Percentiles rank a stretch among this genome's conserved stretches.
Evolutionary conservation across 2,329 filamentous ascomycete species (phyloP).

Genomic region (Grosmannia penicillata): DNA sequence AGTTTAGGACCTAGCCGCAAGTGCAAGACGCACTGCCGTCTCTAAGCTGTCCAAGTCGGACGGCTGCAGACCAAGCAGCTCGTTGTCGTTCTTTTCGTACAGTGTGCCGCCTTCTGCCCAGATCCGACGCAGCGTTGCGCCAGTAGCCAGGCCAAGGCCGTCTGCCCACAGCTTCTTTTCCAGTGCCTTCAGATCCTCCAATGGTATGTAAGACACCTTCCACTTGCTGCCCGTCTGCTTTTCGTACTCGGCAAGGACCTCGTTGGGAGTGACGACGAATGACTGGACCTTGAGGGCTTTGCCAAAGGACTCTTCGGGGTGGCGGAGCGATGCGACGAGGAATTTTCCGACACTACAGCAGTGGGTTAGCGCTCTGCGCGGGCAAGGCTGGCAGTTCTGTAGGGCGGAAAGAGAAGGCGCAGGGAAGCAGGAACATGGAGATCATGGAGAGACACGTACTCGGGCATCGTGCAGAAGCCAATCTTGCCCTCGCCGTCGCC

Average conservation of each 20-base stretch:
- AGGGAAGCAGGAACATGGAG: neutral
- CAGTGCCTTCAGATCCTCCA: conserved; percentile 35
- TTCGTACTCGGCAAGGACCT: conserved; percentile 53
- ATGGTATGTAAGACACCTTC: conserved; percentile 35
- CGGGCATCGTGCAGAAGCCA: conserved; percentile 55
- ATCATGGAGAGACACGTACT: conserved; percentile 27
- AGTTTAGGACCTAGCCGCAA: neutral
- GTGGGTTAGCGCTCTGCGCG: neutral
- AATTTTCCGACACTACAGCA: conserved; percentile 40
- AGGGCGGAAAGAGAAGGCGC: too few species aligned
- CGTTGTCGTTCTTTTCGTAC: conserved; percentile 55
- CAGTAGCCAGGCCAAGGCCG: conserved; percentile 33
- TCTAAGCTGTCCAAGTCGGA: conserved; percentile 37
- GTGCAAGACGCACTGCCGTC: conserved; percentile 13
- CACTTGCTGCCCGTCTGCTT: conserved; percentile 46
- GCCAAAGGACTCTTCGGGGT: conserved; percentile 36
- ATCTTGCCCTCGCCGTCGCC: conserved; percentile 46
- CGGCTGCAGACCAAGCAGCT: conserved; percentile 32
- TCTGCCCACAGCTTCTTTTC: conserved; percentile 46
- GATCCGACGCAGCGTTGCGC: conserved; percentile 49
- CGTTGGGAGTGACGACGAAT: conserved; percentile 48
- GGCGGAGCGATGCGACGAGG: conserved; percentile 44
- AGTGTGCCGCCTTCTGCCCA: conserved; percentile 61
- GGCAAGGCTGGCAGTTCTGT: neutral
- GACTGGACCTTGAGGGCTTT: conserved; percentile 54